Percentiles rank a stretch among this genome's conserved stretches.
Evolutionary conservation across 768 basidiomycete genomes (phyloP).

Genomic region (Panaeolus papilionaceus): DNA sequence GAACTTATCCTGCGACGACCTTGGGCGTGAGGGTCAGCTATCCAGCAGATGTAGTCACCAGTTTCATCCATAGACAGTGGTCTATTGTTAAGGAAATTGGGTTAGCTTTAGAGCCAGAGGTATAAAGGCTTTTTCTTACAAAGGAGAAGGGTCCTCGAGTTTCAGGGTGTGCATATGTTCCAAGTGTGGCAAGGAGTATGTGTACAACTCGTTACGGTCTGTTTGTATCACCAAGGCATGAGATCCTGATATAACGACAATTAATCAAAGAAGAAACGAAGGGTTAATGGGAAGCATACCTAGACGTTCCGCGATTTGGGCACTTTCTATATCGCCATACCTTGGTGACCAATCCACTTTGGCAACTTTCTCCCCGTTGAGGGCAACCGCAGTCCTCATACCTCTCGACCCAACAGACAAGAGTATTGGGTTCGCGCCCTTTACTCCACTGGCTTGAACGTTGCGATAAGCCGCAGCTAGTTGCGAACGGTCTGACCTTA

Average conservation of each 20-base stretch:
- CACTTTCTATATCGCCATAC: conserved; percentile 52
- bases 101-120: background rate
- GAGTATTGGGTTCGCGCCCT: conserved; percentile 24
- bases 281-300: conserved; percentile 45
- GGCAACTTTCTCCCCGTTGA: conserved; percentile 70
- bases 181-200: conserved; percentile 70
- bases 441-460: conserved; percentile 21
- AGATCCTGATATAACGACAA: conserved; percentile 40
- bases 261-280: conserved; percentile 14
- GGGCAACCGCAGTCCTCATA: conserved; percentile 58
- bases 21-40: conserved; percentile 32
- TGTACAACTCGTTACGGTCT: conserved; percentile 50
- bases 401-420: conserved; percentile 58
- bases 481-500: conserved; percentile 49
- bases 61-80: conserved; percentile 50
- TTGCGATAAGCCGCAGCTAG: conserved; percentile 43
- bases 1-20: conserved; percentile 40
- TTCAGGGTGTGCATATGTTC: conserved; percentile 58
- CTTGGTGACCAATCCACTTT: conserved; percentile 70
- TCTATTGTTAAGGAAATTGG: conserved; percentile 26
- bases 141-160: conserved; percentile 37
- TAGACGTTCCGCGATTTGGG: conserved; percentile 64
- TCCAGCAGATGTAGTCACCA: conserved; percentile 62
- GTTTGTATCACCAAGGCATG: conserved; percentile 64
- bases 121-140: conserved; percentile 34